Percentiles rank a stretch among this genome's conserved stretches.
These are phyloP conservation scores for Cyberlindnera euphorbiae DNA, from an alignment of 805 yeast genomes.

Conservation along the genomic window DNA sequence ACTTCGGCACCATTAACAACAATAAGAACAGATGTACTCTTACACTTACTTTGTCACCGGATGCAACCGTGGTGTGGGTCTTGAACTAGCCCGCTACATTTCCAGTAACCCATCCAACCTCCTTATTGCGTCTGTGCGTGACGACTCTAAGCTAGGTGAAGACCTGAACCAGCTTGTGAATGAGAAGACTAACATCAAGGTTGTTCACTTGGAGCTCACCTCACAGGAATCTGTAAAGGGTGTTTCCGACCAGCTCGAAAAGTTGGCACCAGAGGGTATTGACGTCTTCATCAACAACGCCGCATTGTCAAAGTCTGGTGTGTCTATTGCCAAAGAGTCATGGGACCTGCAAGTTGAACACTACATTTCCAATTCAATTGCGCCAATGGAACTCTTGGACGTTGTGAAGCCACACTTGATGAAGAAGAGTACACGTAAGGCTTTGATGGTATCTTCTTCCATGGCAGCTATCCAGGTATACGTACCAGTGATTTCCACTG, in stretches of 20 bases:
- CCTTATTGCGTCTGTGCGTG: slow-evolving; percentile 4
- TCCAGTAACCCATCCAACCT: slow-evolving; percentile 1
- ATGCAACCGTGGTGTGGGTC: slow-evolving; percentile 9
- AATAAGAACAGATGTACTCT: too few species aligned
- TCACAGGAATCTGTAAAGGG: slow-evolving; percentile 5
- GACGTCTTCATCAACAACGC: slow-evolving; percentile 11
- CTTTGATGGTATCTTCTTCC: slow-evolving; percentile 25
- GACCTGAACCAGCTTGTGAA: slow-evolving; percentile 2
- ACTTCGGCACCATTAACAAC: too few species aligned
- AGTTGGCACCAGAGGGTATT: slow-evolving; percentile 10
- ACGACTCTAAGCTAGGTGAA: background rate
- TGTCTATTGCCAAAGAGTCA: background rate
- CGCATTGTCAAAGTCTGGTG: slow-evolving; percentile 8
- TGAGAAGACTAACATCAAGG: slow-evolving; percentile 1
- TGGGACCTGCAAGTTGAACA: slow-evolving; percentile 10
- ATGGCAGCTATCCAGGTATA: background rate
- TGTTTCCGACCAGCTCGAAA: slow-evolving; percentile 5
- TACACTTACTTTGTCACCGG: slow-evolving; percentile 1
- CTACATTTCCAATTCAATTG: slow-evolving; percentile 22
- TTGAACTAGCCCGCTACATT: slow-evolving; percentile 2
- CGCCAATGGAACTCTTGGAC: slow-evolving; percentile 21
- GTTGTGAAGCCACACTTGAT: slow-evolving; percentile 22
- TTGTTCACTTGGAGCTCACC: slow-evolving; percentile 9
- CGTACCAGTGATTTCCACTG: too few species aligned
- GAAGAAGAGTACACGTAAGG: slow-evolving; percentile 20